Conservation (phyloP, 2,329 filamentous ascomycete genomes). For the Fusarium cicatricum region DNA sequence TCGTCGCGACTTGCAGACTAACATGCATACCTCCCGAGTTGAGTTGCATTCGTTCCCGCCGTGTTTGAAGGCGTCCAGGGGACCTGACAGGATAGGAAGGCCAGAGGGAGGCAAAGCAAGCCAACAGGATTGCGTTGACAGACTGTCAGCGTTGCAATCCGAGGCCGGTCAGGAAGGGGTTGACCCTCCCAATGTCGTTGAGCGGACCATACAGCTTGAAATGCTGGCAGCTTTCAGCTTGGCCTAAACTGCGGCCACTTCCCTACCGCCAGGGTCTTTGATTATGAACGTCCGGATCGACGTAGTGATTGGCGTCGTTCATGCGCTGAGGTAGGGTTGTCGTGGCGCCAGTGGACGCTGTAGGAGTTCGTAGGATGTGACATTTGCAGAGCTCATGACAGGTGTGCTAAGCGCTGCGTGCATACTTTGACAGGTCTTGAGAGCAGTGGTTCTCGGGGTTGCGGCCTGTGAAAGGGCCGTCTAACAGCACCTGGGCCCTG, state of each 20-base stretch:
- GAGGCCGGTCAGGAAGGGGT: conserved; percentile 27
- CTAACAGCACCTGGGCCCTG: background rate
- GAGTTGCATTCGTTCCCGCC: conserved; percentile 23
- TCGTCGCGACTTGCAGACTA: conserved; percentile 5
- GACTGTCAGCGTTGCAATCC: conserved; percentile 13
- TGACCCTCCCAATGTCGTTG: conserved; percentile 12
- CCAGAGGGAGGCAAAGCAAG: conserved; percentile 3
- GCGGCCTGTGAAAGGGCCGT: background rate
- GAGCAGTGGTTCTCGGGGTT: background rate
- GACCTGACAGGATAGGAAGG: conserved; percentile 27
- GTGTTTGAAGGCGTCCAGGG: conserved; percentile 3
- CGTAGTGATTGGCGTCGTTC: conserved; percentile 32
- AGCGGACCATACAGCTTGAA: conserved; percentile 1
- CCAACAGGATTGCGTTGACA: conserved; percentile 20
- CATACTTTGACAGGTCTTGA: conserved; percentile 13
- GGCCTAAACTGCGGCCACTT: conserved; percentile 17
- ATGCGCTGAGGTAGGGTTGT: conserved; percentile 34
- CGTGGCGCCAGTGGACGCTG: conserved; percentile 38
- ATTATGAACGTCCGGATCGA: conserved; percentile 12
- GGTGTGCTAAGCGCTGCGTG: conserved; percentile 25
- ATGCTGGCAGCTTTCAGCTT: conserved; percentile 19
- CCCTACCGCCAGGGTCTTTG: conserved; percentile 4
- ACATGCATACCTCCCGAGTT: conserved; percentile 4
- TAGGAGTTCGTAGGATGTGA: background rate
- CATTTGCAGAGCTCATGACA: conserved; percentile 18